Evolutionary conservation across 441 rosid genomes (phyloP).

Genomic region (Breynia disticha): DNA sequence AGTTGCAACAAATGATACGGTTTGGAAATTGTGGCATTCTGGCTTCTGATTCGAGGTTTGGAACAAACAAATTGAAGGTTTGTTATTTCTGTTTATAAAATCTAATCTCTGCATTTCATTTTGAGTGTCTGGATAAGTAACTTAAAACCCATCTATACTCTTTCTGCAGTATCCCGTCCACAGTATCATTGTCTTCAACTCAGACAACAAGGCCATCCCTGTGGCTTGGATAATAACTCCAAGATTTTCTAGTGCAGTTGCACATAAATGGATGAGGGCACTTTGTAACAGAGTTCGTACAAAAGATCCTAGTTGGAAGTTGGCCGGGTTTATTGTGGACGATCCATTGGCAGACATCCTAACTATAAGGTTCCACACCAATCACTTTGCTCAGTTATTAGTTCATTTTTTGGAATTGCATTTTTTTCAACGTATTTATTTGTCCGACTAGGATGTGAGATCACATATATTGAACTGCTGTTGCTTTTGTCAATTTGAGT

Average conservation of each 20-base stretch:
- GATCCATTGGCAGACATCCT: conserved; percentile 68
- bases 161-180: conserved; percentile 68
- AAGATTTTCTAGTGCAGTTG: conserved; percentile 41
- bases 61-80: conserved; percentile 83
- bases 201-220: conserved; percentile 87
- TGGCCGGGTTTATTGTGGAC: conserved; percentile 88
- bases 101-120: conserved; percentile 6
- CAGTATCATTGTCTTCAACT: conserved; percentile 72
- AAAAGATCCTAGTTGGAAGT: conserved; percentile 81
- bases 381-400: background rate
- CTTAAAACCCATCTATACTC: conserved; percentile 21
- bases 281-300: conserved; percentile 70
- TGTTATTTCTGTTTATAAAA: conserved; percentile 17
- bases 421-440: background rate
- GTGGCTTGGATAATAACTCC: conserved; percentile 91
- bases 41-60: conserved; percentile 84
- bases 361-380: conserved; percentile 46
- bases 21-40: conserved; percentile 71
- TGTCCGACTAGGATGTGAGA: background rate
- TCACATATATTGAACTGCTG: background rate
- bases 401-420: background rate
- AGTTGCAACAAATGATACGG: conserved; percentile 89
- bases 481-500: background rate
- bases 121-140: conserved; percentile 3
- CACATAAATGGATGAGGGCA: conserved; percentile 84